These are phyloP conservation scores for Mycena sanguinolenta DNA, from an alignment of 768 basidiomycete species.

Conservation along the genomic window DNA sequence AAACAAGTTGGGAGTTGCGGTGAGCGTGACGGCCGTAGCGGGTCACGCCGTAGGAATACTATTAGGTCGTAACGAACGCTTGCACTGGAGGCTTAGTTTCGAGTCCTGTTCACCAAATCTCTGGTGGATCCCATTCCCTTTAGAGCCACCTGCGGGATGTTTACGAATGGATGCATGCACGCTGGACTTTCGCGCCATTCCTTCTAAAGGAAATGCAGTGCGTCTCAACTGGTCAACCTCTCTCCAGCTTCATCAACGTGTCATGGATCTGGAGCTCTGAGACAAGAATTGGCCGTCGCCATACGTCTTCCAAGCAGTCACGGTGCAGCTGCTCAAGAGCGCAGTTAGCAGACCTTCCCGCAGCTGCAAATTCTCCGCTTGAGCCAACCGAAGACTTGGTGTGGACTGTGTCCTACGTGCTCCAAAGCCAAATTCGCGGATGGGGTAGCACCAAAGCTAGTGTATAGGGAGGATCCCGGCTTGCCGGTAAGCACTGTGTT, in stretches of 20 bases:
- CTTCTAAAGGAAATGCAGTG: constrained; percentile 51
- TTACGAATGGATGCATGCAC: constrained; percentile 41
- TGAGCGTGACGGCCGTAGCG: no score
- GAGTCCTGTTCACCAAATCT: constrained; percentile 42
- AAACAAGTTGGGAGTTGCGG: no score
- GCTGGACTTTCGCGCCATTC: no score
- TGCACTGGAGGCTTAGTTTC: constrained; percentile 50
- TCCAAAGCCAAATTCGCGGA: constrained; percentile 43
- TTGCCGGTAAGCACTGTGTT: constrained; percentile 46
- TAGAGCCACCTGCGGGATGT: constrained; percentile 44
- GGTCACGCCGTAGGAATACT: no score
- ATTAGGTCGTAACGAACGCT: constrained; percentile 46
- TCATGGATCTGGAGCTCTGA: constrained; percentile 47
- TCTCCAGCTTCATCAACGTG: constrained; percentile 32
- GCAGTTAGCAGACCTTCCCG: constrained; percentile 42
- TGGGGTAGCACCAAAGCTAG: constrained; percentile 41
- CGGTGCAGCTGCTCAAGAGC: no score
- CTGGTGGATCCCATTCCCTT: constrained; percentile 42
- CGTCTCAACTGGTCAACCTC: constrained; percentile 33
- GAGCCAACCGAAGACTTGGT: constrained; percentile 48
- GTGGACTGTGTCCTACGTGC: constrained; percentile 52
- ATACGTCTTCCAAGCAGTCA: constrained; percentile 41
- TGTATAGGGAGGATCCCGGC: constrained; percentile 50
- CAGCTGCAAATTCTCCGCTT: constrained; percentile 44
- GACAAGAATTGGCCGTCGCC: constrained; percentile 50